Evolutionary conservation across 208 protist species (phyloP).

Genomic region (Acanthamoeba rhysodes): DNA sequence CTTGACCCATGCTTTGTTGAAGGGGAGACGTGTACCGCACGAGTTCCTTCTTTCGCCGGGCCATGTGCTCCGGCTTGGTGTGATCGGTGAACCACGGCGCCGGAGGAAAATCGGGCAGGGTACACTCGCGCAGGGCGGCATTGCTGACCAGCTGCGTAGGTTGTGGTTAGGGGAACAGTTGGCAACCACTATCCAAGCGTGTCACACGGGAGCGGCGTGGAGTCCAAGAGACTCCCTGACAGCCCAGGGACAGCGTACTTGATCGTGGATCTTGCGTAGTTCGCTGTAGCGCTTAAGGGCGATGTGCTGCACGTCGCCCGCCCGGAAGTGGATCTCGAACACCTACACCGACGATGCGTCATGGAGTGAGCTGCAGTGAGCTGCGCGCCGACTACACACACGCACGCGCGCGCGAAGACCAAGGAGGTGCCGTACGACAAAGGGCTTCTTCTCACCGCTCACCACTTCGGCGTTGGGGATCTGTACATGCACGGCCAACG

Average conservation of each 20-base stretch:
- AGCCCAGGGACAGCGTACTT: background rate
- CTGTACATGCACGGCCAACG: background rate
- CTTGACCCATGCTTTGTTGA: background rate
- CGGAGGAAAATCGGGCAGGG: slow-evolving; percentile 41
- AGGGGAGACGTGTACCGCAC: background rate
- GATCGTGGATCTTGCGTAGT: slow-evolving; percentile 43
- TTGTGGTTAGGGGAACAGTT: background rate
- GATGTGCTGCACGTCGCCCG: slow-evolving; percentile 35
- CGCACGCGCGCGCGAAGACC: background rate
- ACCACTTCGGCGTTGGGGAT: slow-evolving; percentile 56
- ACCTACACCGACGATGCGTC: background rate
- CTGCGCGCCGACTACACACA: background rate
- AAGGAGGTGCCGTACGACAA: slow-evolving; percentile 28
- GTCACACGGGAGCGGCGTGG: background rate
- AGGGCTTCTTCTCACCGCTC: slow-evolving; percentile 11
- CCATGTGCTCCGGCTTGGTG: slow-evolving; percentile 65
- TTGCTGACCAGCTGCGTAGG: background rate
- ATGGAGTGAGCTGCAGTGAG: background rate
- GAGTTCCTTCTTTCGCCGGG: slow-evolving; percentile 53
- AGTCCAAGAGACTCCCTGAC: background rate
- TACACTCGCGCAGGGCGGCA: slow-evolving; percentile 9
- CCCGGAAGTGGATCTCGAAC: slow-evolving; percentile 55
- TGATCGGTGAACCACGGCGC: slow-evolving; percentile 62
- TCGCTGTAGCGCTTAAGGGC: slow-evolving; percentile 43
- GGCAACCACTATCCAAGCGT: background rate